Evolutionary conservation across 345 rosid species (phyloP).

Genomic region (Sisymbrium irio): DNA sequence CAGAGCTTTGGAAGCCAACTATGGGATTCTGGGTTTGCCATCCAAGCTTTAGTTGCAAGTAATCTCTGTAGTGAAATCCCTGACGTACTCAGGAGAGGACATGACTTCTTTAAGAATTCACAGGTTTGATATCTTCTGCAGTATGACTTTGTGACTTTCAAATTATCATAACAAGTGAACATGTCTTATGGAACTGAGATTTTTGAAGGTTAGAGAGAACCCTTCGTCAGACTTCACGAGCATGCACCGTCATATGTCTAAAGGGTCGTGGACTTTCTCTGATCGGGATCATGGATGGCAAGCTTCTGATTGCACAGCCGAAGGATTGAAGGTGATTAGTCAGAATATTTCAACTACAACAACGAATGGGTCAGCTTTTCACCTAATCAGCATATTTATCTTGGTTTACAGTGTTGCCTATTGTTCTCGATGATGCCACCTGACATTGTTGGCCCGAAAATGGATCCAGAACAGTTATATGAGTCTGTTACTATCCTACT

Average conservation of each 20-base stretch:
- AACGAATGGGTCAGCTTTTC: constrained; percentile 2
- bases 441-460: constrained; percentile 55
- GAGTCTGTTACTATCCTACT: constrained; percentile 60
- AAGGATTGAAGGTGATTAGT: constrained; percentile 30
- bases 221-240: constrained; percentile 40
- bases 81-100: constrained; percentile 59
- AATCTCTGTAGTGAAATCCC: constrained; percentile 53
- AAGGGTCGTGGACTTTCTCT: constrained; percentile 41
- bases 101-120: constrained; percentile 70
- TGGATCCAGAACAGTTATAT: constrained; percentile 48
- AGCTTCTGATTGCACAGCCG: constrained; percentile 40
- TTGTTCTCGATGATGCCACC: constrained; percentile 69
- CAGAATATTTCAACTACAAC: neutral
- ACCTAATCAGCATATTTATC: neutral
- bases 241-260: constrained; percentile 39
- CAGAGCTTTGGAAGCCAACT: constrained; percentile 82
- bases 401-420: constrained; percentile 55
- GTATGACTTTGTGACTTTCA: neutral
- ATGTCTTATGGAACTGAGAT: neutral
- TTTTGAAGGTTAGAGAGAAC: constrained; percentile 48
- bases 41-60: constrained; percentile 75
- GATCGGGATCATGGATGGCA: constrained; percentile 42
- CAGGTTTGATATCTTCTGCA: constrained; percentile 46
- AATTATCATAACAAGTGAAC: neutral
- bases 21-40: constrained; percentile 73